A percentile compares a stretch with the other conserved stretches of the same genome.
Evolutionary conservation across 768 basidiomycete species (phyloP).

Genomic region (Phylloporus arenicola): DNA sequence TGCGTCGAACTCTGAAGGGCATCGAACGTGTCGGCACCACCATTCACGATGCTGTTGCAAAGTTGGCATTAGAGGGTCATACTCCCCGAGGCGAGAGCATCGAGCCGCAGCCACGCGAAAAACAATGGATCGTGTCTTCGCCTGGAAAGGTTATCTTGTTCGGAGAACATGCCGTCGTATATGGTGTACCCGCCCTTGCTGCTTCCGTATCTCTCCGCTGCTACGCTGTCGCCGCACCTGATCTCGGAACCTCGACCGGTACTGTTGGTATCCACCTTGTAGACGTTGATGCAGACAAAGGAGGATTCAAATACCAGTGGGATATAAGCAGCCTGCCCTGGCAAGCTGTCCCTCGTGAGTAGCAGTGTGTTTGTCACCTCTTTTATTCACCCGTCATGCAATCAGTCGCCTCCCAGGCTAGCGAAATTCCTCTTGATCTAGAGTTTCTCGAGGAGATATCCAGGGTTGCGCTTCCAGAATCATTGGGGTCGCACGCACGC

Average conservation of each 20-base stretch:
- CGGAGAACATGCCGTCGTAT: constrained; percentile 97
- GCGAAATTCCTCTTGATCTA: constrained; percentile 53
- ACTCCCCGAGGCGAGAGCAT: constrained; percentile 3
- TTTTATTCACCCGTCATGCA: background rate
- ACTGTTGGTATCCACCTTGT: constrained; percentile 55
- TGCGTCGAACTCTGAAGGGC: constrained; percentile 46
- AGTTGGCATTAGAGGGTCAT: constrained; percentile 42
- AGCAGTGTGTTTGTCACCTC: background rate
- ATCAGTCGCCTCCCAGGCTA: constrained; percentile 14
- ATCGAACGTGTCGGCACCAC: constrained; percentile 43
- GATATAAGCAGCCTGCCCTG: constrained; percentile 72
- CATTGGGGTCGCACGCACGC: constrained; percentile 33
- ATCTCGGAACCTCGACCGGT: constrained; percentile 52
- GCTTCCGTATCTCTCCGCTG: constrained; percentile 94
- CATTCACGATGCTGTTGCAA: constrained; percentile 62
- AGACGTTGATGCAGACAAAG: constrained; percentile 50
- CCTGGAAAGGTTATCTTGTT: constrained; percentile 98
- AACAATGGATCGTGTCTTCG: constrained; percentile 86
- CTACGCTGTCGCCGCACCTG: constrained; percentile 77
- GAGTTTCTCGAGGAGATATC: constrained; percentile 69
- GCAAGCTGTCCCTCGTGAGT: constrained; percentile 52
- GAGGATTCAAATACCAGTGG: constrained; percentile 75
- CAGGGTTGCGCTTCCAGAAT: constrained; percentile 31
- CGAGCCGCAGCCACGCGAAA: constrained; percentile 25
- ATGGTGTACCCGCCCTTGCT: constrained; percentile 95